Percentiles rank a stretch among this genome's conserved stretches.
Evolutionary conservation across 768 basidiomycete species (phyloP).

Genomic region (Russula emetica): DNA sequence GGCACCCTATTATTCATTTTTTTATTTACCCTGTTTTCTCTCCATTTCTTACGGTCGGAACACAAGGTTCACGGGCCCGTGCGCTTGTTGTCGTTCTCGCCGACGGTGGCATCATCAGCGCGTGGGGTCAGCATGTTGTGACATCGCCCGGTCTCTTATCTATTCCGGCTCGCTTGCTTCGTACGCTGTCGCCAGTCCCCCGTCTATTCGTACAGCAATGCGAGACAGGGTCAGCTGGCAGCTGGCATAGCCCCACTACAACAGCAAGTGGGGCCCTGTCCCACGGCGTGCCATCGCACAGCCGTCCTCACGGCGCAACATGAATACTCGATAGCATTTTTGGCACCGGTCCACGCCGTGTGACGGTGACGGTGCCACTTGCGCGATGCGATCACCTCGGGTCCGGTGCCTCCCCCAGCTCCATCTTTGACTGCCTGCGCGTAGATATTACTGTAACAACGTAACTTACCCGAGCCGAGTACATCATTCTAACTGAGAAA

Average conservation of each 20-base stretch:
- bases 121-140: conserved; percentile 28
- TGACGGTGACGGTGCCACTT: conserved; percentile 1
- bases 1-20: neutral
- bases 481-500: neutral
- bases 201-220: conserved; percentile 1
- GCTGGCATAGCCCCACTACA: conserved; percentile 19
- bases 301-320: conserved; percentile 9
- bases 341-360: conserved; percentile 6
- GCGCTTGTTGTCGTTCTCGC: conserved; percentile 28
- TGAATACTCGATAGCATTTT: conserved; percentile 9
- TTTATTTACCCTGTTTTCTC: neutral
- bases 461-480: no score
- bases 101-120: conserved; percentile 26
- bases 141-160: conserved; percentile 27
- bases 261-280: conserved; percentile 7
- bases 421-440: neutral
- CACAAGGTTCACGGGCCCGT: conserved; percentile 27
- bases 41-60: conserved; percentile 17
- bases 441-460: neutral
- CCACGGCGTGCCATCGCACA: conserved; percentile 19
- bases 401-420: neutral
- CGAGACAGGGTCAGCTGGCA: conserved; percentile 9
- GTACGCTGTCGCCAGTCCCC: conserved; percentile 10
- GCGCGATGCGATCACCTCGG: conserved; percentile 2
- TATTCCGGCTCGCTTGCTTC: conserved; percentile 19